phyloP scores from a whole-genome alignment of 352 stramenopile genomes.

The Peronospora farinosa region DNA sequence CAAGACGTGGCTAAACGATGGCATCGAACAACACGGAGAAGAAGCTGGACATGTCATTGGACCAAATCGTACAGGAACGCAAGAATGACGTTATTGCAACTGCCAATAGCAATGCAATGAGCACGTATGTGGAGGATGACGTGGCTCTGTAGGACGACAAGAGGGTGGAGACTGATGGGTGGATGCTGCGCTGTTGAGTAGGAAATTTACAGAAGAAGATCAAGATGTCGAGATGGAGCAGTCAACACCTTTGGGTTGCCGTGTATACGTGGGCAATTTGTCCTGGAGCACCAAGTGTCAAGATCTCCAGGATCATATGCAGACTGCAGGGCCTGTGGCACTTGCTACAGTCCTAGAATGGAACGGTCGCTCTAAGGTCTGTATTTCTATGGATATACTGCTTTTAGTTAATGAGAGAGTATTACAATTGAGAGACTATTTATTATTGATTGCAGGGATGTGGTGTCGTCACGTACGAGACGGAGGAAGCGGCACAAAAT shows the following conservation, averaged over 20 bases:
- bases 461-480: slow-evolving; percentile 91
- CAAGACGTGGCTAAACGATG: slow-evolving; percentile 16
- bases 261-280: slow-evolving; percentile 84
- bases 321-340: slow-evolving; percentile 56
- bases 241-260: slow-evolving; percentile 22
- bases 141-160: slow-evolving; percentile 8
- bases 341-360: slow-evolving; percentile 56
- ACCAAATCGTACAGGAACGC: slow-evolving; percentile 55
- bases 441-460: slow-evolving; percentile 61
- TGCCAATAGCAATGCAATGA: slow-evolving; percentile 42
- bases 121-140: slow-evolving; percentile 34
- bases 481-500: slow-evolving; percentile 63
- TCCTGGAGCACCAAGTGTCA: slow-evolving; percentile 80
- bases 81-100: slow-evolving; percentile 23
- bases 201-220: slow-evolving; percentile 38
- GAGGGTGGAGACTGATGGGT: slow-evolving; percentile 16
- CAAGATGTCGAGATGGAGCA: slow-evolving; percentile 31
- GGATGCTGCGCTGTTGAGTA: slow-evolving; percentile 23
- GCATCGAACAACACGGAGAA: slow-evolving; percentile 47
- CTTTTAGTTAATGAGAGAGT: background rate
- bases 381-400: background rate
- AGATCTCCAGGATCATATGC: slow-evolving; percentile 82
- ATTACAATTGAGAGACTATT: slow-evolving; percentile 1
- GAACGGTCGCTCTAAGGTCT: slow-evolving; percentile 72
- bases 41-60: slow-evolving; percentile 68